Base-by-base conservation (phyloP, 805 yeast species). In the Saturnispora silvae region DNA sequence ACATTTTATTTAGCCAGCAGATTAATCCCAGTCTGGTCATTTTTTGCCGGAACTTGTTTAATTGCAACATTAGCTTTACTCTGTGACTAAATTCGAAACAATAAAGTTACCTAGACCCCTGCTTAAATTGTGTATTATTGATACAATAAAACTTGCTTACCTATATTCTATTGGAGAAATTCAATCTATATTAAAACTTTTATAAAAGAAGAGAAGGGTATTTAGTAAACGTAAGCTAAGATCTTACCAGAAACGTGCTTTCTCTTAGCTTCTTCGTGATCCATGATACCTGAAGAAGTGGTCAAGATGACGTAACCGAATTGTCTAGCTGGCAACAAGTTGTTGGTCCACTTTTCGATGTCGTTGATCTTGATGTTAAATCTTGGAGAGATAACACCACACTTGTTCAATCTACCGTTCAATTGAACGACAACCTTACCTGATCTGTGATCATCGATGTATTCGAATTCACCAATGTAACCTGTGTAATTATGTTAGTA, bases 201-300 rank as follows among this genome's bases (percentile, higher is more conserved):
- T 20, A 11, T 33, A 25, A 25, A 37, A 32, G 26, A 27, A 28
- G 22, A 5, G 17, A 33, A 7, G 31, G 32, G 32, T 34, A 31
- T 36, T 45, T 82, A 87, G 82, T 87, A 87, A 53, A 87, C 96
- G 76, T 84, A 87, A 65, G 96, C 97, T 64, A 87, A 81, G 70
- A 87, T 82, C 80, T 87, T 87, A 70, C 97, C 97, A 57, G 96
- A 85, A 58, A 87, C 96, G 75, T 87, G 96, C 83, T 87, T 89
- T 80, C 96, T 82, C 81, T 95, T 84, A 63, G 97, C 97, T 76
- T 87, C 96, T 77, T 89, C 96, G 77, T 87, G 97, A 79, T 89
- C 96, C 95, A 87, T 86, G 61, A 87, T 87, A 75, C 97, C 97
- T 59, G 96, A 96, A 60, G 96, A 89, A 59, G 97, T 87, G 72